Evolutionary conservation across 805 yeast species (phyloP), one percentile per base, ranked within the genome.

Genomic region (Candida nemodendra): DNA sequence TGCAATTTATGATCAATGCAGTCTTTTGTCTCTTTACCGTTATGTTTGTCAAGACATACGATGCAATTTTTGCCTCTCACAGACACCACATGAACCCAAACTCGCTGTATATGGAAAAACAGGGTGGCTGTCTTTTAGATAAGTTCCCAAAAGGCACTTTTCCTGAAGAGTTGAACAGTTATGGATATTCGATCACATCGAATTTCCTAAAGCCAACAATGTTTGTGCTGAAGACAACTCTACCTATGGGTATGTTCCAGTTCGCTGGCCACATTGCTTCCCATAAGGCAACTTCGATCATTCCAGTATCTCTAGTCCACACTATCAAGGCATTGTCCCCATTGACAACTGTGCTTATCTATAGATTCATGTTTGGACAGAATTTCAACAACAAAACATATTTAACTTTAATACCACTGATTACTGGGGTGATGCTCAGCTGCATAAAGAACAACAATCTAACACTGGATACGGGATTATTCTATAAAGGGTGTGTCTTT

Each of bases 171-270:
- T 58, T 57, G 42, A 55, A 43, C 44, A 36, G 24, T 38, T 48
- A 47, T 54, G 49, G 47, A 41, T 51, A 53, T 57, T 45, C 61
- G 54, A 32, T 62, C 52, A 12, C 33, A 3, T 26, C 44, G 18
- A 59, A 65, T 22, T 76, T 84, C 47, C 48, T 82, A 12, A 64
- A 62, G 16, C 93, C 95, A 17, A 68, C 78, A 2, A 48, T 58
- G 32, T 54, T 69, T 35, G 67, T 82, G 23, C 50, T 85, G 12
- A 54, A 66, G 34, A 81, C 88, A 11, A 87, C 95, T 0, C 75
- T 87, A 16, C 98, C 98, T 14, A 88, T 91, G 95, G 98, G 97
- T 6, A 68, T 81, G 44, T 93, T 91, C 65, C 98, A 91, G 66
- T 85, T 91, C 49, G 68, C 82, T 15, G 99, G 98, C 15, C 98